Evolutionary conservation across 2,329 filamentous ascomycete species (phyloP).

Genomic region (Colletotrichum sp.): DNA sequence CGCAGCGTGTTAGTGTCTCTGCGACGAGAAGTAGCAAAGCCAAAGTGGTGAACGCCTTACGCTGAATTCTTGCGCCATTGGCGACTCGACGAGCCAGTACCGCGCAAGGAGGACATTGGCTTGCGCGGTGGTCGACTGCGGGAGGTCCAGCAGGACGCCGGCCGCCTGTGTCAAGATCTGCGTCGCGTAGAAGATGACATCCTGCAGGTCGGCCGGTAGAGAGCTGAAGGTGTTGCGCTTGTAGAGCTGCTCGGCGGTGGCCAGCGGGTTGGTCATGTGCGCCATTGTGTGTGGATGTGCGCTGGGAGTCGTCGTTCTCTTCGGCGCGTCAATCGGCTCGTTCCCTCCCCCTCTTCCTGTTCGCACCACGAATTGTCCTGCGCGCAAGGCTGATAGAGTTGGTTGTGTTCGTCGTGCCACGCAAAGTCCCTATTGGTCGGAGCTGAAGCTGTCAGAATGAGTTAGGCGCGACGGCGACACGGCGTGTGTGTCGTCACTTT

Average conservation of each 20-base stretch:
- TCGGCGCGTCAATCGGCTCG: not conserved
- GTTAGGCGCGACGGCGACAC: not conserved
- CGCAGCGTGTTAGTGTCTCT: not conserved
- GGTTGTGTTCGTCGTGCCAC: not conserved
- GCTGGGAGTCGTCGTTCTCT: not conserved
- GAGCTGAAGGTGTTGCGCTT: conserved; percentile 58
- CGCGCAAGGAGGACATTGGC: conserved; percentile 83
- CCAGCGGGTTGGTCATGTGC: conserved; percentile 66
- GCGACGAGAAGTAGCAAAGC: not conserved
- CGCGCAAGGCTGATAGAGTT: conserved; percentile 5
- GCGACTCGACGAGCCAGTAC: conserved; percentile 72
- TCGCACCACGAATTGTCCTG: not conserved
- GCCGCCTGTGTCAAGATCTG: conserved; percentile 79
- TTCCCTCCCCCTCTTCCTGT: not conserved
- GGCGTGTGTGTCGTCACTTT: conserved; percentile 12
- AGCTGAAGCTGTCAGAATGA: not conserved
- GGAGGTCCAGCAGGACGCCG: conserved; percentile 80
- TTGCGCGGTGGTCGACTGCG: conserved; percentile 84
- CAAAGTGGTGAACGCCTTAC: conserved; percentile 32
- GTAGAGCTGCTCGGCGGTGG: conserved; percentile 73
- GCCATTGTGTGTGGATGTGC: conserved; percentile 3
- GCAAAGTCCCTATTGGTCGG: conserved; percentile 6
- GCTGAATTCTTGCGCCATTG: conserved; percentile 63
- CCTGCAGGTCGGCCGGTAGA: conserved; percentile 72
- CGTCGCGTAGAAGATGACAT: conserved; percentile 73